These are phyloP conservation scores for Trichoderma pleuroti DNA, from an alignment of 2,329 filamentous ascomycete genomes.

Conservation along the genomic window DNA sequence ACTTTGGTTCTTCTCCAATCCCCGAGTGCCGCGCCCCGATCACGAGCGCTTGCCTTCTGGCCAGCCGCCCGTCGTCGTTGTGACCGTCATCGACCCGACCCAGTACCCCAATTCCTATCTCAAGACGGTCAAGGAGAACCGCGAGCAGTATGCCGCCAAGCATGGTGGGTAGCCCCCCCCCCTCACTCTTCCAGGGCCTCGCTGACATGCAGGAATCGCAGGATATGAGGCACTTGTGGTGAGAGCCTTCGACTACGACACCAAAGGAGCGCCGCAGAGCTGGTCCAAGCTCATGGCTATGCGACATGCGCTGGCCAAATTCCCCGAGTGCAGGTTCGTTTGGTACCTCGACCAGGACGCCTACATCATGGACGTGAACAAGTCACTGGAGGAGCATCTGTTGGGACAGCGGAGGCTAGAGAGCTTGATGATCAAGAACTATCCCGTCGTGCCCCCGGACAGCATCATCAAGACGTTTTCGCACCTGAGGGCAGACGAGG, in stretches of 20 bases:
- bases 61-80: slow-evolving; percentile 66
- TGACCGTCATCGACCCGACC: slow-evolving; percentile 75
- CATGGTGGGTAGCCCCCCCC: slow-evolving; percentile 62
- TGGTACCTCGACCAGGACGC: slow-evolving; percentile 85
- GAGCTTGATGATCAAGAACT: slow-evolving; percentile 76
- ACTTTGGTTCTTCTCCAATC: slow-evolving; percentile 56
- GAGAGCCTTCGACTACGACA: slow-evolving; percentile 70
- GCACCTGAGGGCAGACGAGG: slow-evolving; percentile 71
- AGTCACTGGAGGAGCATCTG: slow-evolving; percentile 67
- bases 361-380: slow-evolving; percentile 79
- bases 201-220: slow-evolving; percentile 34
- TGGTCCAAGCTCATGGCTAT: slow-evolving; percentile 82
- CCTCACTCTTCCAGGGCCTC: neutral
- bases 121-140: slow-evolving; percentile 73
- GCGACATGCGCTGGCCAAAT: slow-evolving; percentile 80
- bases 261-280: slow-evolving; percentile 55
- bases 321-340: slow-evolving; percentile 73
- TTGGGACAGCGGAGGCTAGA: slow-evolving; percentile 67
- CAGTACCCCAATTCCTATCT: slow-evolving; percentile 64
- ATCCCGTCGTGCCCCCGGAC: slow-evolving; percentile 86
- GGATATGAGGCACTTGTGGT: slow-evolving; percentile 86
- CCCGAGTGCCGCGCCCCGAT: slow-evolving; percentile 30
- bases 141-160: slow-evolving; percentile 76
- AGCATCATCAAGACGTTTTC: slow-evolving; percentile 94
- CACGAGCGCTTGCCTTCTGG: slow-evolving; percentile 46